Conservation (phyloP, 148 eudicot species). For the Bassia scoparia region DNA sequence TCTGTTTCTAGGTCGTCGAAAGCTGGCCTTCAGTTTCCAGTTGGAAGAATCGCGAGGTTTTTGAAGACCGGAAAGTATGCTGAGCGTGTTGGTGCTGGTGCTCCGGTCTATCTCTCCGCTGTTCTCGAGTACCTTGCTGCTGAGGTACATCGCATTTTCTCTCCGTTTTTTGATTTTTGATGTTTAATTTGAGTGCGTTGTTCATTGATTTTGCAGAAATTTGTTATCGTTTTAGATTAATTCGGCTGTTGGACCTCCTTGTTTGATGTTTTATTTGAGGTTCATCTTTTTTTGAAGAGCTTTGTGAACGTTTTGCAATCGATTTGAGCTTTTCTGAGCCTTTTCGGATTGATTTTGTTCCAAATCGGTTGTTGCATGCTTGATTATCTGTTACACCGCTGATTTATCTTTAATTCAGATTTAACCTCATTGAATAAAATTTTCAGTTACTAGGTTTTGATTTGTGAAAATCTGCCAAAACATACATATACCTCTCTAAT, state of each 20-base stretch:
- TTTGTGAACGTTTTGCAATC: neutral
- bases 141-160: slow-evolving; percentile 25
- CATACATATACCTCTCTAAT: no score
- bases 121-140: slow-evolving; percentile 51
- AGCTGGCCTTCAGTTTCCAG: slow-evolving; percentile 47
- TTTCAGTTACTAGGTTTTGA: no score
- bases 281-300: no score
- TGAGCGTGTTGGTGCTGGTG: slow-evolving; percentile 50
- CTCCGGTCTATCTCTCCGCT: slow-evolving; percentile 48
- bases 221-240: neutral
- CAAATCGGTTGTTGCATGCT: neutral
- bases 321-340: neutral
- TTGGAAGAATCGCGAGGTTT: slow-evolving; percentile 43
- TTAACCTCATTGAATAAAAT: no score
- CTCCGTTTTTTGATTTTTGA: neutral
- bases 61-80: slow-evolving; percentile 44
- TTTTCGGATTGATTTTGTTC: neutral
- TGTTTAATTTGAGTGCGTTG: neutral
- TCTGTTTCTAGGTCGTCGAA: slow-evolving; percentile 39
- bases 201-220: neutral
- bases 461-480: no score
- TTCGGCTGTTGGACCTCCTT: neutral
- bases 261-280: neutral
- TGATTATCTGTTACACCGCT: neutral
- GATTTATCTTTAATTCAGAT: neutral